Percentiles rank a stretch among this genome's conserved stretches.
Conservation (phyloP, 257 asterid genomes). For the Solanum etuberosum region DNA sequence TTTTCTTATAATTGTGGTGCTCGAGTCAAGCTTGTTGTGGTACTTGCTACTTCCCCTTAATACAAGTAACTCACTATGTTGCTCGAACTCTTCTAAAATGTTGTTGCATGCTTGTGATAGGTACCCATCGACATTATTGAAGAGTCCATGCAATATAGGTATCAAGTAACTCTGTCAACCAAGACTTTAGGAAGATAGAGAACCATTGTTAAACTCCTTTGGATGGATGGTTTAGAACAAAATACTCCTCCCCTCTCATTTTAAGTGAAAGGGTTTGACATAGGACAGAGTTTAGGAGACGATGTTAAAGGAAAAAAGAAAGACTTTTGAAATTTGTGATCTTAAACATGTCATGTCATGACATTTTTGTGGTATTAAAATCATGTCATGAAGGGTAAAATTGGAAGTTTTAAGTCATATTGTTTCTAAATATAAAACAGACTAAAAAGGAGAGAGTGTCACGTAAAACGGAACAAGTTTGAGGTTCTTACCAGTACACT, state of each 20-base stretch:
- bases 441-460: neutral
- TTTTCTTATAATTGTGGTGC: neutral
- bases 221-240: neutral
- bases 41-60: neutral
- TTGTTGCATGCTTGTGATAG: neutral
- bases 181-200: neutral
- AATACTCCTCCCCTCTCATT: neutral
- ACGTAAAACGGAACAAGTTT: neutral
- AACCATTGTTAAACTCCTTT: neutral
- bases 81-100: neutral
- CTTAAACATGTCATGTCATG: neutral
- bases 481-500: conserved; percentile 55
- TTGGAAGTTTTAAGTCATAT: neutral
- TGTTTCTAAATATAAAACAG: neutral
- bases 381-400: neutral
- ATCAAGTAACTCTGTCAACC: neutral
- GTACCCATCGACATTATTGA: neutral
- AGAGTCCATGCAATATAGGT: neutral
- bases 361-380: neutral
- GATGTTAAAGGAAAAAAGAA: neutral
- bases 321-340: neutral
- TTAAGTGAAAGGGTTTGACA: neutral
- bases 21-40: neutral
- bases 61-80: neutral
- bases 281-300: neutral